Evolutionary conservation across 495 filamentous ascomycete genomes (phyloP).

Genomic region (Podospora conica): DNA sequence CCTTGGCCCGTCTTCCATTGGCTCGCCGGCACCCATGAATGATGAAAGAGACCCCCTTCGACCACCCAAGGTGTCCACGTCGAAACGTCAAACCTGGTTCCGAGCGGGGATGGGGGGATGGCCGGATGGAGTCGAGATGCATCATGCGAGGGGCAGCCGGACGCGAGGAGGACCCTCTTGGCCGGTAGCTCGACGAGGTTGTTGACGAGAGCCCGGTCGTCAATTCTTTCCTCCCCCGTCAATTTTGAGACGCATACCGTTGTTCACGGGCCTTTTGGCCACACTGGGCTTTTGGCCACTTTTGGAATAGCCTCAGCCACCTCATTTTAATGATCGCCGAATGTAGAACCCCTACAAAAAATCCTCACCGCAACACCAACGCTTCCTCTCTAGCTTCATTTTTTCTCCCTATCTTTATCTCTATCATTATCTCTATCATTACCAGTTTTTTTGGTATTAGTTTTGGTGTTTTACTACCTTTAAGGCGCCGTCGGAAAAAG

Average conservation of each 20-base stretch:
- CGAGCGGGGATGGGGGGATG: neutral
- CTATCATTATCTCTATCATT: too few species aligned
- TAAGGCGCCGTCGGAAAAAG: too few species aligned
- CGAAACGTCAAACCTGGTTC: neutral
- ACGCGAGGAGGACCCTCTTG: neutral
- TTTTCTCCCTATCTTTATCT: too few species aligned
- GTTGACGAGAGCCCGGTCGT: neutral
- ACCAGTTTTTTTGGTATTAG: too few species aligned
- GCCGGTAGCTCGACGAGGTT: neutral
- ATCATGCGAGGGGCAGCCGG: neutral
- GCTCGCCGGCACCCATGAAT: neutral
- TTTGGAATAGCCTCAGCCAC: too few species aligned
- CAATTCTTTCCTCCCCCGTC: neutral
- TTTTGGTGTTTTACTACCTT: too few species aligned
- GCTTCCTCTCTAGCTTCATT: too few species aligned
- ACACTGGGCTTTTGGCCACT: too few species aligned
- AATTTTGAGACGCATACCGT: neutral
- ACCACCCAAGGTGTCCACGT: neutral
- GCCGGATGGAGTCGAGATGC: neutral
- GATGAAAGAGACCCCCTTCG: neutral
- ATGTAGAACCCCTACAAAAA: too few species aligned
- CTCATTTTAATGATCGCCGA: too few species aligned
- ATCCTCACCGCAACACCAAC: too few species aligned
- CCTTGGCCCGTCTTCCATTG: constrained; percentile 15
- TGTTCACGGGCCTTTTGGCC: too few species aligned